Conservation (phyloP, 768 basidiomycete species). For the Dacryopinax primogenitus region DNA sequence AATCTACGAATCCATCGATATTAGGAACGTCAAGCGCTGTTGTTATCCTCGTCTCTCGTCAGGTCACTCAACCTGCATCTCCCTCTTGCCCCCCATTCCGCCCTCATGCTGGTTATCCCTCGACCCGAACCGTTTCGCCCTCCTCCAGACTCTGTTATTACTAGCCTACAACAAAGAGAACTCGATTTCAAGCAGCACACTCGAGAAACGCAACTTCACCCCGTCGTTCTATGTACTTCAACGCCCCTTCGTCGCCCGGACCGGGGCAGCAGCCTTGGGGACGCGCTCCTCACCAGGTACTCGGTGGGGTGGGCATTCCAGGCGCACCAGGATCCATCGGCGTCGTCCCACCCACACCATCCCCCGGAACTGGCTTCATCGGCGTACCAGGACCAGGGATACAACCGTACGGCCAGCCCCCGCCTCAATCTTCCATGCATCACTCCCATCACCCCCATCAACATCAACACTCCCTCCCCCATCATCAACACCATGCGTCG, state of each 20-base stretch:
- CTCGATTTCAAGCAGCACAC: background rate
- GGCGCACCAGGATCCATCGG: background rate
- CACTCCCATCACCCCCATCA: background rate
- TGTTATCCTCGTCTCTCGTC: background rate
- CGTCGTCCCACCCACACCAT: constrained; percentile 7
- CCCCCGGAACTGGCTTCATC: background rate
- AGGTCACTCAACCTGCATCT: background rate
- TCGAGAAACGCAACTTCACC: background rate
- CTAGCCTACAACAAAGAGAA: constrained; percentile 3
- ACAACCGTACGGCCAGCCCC: constrained; percentile 6
- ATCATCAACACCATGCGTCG: constrained; percentile 7
- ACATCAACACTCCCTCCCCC: constrained; percentile 3
- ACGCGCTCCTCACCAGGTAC: background rate
- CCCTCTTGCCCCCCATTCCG: background rate
- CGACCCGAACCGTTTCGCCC: constrained; percentile 8
- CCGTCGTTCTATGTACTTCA: background rate
- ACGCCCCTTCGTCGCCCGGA: constrained; percentile 9
- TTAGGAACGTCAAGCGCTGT: background rate
- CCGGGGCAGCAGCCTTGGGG: constrained; percentile 5
- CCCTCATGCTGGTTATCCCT: constrained; percentile 9
- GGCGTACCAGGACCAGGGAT: background rate
- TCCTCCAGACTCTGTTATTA: constrained; percentile 5
- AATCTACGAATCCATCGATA: background rate
- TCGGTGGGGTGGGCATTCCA: constrained; percentile 5
- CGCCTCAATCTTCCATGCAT: background rate